Evolutionary conservation across 2,329 filamentous ascomycete species (phyloP), one percentile per base, ranked within the genome.

Genomic region (Penicillium capsulatum): DNA sequence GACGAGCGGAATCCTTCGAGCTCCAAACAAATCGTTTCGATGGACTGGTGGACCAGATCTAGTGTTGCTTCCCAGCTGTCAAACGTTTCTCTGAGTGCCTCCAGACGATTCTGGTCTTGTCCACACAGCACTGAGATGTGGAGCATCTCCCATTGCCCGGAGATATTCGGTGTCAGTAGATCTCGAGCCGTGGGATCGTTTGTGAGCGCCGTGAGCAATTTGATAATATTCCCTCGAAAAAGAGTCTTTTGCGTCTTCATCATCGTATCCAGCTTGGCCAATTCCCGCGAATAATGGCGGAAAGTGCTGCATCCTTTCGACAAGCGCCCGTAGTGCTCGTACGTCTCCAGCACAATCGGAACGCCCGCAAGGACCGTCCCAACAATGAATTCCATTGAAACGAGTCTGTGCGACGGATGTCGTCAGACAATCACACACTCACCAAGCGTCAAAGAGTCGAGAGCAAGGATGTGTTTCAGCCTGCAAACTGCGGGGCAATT

Each of bases 191-290:
- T 20, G 11, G 7, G 17, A 22, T 33, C 31, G 6, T 33, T 20
- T 6, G 31, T 33, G 31, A 33, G 7, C n/a, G 8, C 17, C 10
- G 31, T 20, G 3, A 33, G 16, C 11, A 33, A 20, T 16, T 33
- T 33, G 7, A 33, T 20, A 11, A 33, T 14, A 33, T 33, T 22
- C 6, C 8, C 31, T 20, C 31, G 7, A 13, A 33, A 19, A 19
- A 33, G 31, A 4, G 31, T 33, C 11, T 22, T 19, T 14, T 33
- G 31, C 17, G 31, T 33, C n/a, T 33, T 33, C 31, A 33, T 33
- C 5, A 33, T 22, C 31, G 31, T 33, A 16, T 33, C 17, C 15
- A 33, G 19, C 15, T 33, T 33, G 13, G 17, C 19, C 31, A 33
- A 33, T 17, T 33, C 31, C 11, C 31, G 17, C 31, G 31, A 33